Evolutionary conservation across 768 basidiomycete genomes (phyloP), one percentile per base, ranked within the genome.

Genomic region (Naganishia vaughanmartiniae): DNA sequence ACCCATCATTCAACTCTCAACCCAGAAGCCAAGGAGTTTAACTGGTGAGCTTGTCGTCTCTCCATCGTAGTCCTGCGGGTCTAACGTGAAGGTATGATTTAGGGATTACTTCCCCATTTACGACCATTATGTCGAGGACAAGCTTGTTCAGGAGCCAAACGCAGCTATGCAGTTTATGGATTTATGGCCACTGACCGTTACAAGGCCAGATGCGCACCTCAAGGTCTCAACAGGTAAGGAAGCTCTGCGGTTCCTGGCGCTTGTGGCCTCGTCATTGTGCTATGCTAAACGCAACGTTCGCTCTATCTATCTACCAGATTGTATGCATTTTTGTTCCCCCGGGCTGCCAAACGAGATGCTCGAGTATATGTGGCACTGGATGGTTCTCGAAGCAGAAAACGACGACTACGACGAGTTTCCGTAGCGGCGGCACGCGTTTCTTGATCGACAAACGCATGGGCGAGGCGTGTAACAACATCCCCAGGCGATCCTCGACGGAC

Each of bases 331-430:
- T 26, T 71, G 70, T 30, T 45, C 30, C 5, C 58, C 60, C n/a
- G 30, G 60, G 2, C 65, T 55, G 21, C 58, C 60, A 30, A 55
- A 66, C 56, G 58, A 71, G 28, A 56, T 63, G 65, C 31, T 65
- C 14, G 34, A 21, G n/a, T 66, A 46, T 24, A 33, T 71, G 30
- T 71, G 70, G 70, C 58, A 71, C 31, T n/a, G 55, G 36, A 66
- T 71, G 58, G 70, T 71, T 7, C 30, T 31, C 10, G 65, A 66
- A 12, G 55, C 65, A n/a, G 46, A 36, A 39, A 71, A 71, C 54
- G 39, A 66, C 21, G 70, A 71, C 31, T 71, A 71, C 30, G 34
- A 58, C 34, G 57, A 58, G 3, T 36, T 36, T 21, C 57, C 34
- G 42, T 56, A 56, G 19, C 19, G 55, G 14, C 36, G 12, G 36